Base-by-base conservation (phyloP, 139 green algal genomes). In the Closterium sp. region DNA sequence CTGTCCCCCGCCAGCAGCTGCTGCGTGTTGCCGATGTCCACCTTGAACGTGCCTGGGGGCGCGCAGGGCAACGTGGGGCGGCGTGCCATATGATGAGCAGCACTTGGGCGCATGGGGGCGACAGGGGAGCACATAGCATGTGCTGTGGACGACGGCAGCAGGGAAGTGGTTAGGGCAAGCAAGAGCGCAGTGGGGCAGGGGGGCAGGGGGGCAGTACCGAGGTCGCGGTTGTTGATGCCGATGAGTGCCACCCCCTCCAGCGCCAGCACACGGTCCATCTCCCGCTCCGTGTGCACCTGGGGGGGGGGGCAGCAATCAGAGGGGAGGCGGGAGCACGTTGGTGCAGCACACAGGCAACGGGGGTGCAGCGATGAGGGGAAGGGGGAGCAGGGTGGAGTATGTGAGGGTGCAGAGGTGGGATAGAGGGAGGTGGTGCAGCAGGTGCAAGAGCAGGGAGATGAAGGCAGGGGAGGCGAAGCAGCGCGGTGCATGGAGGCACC, bases 141-240 rank as follows among this genome's bases (percentile, higher is more conserved):
- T 66, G 3, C 38, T 16, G 38, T 66, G 38, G 38, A 69, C 43
- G 12, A 69, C 23, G 43, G 43, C 43, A 69, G 43, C 5, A 28
- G 43, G 38, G 3, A 10, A 10, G 36, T 5, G 38, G 38, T 5
- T 10, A 6, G 1, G 1, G 38, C 4, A 10, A 66, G 38, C 1
- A 16, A 16, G 43, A 69, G 43, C 12, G 43, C 43, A 69, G 2
- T 69, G 43, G 21, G 43, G n/a, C n/a, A 69, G 43, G 43, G 43
- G 9, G 38, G 38, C n/a, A n/a, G 36, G 4, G 9, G 9, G 43
- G 43, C 43, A 1, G 43, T 10, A 36, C 96, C 94, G 91, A 99
- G 95, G 95, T 99, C 96, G 32, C 97, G 95, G 96, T 99, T 99
- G 96, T 99, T 99, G 96, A 99, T 99, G 90, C 98, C 98, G 87